phyloP scores from a whole-genome alignment of 1,284 basidiomycete species.

The Rugosomyces carneus region DNA sequence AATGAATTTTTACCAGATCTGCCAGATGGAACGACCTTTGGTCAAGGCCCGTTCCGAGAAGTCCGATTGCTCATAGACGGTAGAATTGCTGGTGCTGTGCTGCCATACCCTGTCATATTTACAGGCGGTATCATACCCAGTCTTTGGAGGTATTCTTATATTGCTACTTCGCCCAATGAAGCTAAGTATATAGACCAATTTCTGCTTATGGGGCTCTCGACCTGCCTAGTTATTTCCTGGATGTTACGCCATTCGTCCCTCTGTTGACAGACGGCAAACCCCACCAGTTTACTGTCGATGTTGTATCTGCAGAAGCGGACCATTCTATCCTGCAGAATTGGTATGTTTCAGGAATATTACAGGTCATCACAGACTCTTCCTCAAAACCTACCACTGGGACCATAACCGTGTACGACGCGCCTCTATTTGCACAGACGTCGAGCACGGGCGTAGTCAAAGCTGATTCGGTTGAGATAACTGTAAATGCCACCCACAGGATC shows the following conservation, averaged over 20 bases:
- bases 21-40: conserved; percentile 46
- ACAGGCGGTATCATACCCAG: conserved; percentile 75
- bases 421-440: conserved; percentile 48
- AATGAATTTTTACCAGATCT: conserved; percentile 53
- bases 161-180: not conserved
- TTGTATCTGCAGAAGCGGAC: conserved; percentile 64
- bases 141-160: conserved; percentile 52
- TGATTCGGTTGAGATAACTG: conserved; percentile 47
- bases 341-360: conserved; percentile 70
- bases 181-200: conserved; percentile 48
- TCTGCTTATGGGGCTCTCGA: conserved; percentile 74
- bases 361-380: conserved; percentile 63
- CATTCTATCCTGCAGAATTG: conserved; percentile 67
- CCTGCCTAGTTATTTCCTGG: conserved; percentile 72
- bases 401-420: conserved; percentile 52
- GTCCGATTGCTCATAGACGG: conserved; percentile 74
- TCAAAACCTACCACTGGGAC: conserved; percentile 58
- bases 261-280: conserved; percentile 60
- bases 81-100: conserved; percentile 64
- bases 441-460: conserved; percentile 41
- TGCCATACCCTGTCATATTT: conserved; percentile 76
- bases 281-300: conserved; percentile 66
- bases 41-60: conserved; percentile 73
- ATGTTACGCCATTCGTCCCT: conserved; percentile 75
- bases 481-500: conserved; percentile 47